Base-by-base conservation (phyloP, 768 basidiomycete genomes). In the button mushroom (Agaricus bisporus) region DNA sequence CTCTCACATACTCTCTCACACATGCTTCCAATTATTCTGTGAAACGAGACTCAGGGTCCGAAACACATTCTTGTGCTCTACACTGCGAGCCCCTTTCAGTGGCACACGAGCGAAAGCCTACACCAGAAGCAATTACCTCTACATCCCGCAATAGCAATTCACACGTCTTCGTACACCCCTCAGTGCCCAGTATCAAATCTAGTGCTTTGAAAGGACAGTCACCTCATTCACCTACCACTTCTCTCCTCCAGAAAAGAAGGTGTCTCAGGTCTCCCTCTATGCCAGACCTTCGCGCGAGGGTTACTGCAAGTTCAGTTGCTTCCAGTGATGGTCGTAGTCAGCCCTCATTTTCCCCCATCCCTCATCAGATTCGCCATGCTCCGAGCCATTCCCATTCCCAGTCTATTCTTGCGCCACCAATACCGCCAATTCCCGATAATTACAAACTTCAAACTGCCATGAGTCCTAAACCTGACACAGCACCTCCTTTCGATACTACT, bases 181-280 rank as follows among this genome's bases (percentile, higher is more conserved):
- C 11, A 32, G 32, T 32, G 32, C 32, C 11, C 8, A 32, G 5
- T 32, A 2, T 11, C 32, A 3, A 32, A 32, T 8, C 7, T 32
- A 11, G 32, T 32, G 32, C 11, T 32, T 8, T 11, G 32, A 32
- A 8, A 32, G 11, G 7, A 32, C 8, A 32, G 11, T 32, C 32
- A 11, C 32, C 32, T 32, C 32, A 7, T 32, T 32, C 32, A 32
- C 32, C 32, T 32, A 11, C 32, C 8, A 32, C 32, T 7, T 32
- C 32, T 32, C 32, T 32, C 8, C 11, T 11, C 8, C 32, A 32
- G 29, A 10, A 5, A 8, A 11, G 32, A 11, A 32, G 17, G 25
- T 17, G 28, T 2, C 52, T 54, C 28, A 37, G 15, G 28, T 54
- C 52, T 6, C 45, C 52, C 11, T 54, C 52, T 11, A 41, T 54